These are phyloP conservation scores for Pachysandra terminalis DNA, from an alignment of 164 flowering plant genomes.

Conservation along the genomic window DNA sequence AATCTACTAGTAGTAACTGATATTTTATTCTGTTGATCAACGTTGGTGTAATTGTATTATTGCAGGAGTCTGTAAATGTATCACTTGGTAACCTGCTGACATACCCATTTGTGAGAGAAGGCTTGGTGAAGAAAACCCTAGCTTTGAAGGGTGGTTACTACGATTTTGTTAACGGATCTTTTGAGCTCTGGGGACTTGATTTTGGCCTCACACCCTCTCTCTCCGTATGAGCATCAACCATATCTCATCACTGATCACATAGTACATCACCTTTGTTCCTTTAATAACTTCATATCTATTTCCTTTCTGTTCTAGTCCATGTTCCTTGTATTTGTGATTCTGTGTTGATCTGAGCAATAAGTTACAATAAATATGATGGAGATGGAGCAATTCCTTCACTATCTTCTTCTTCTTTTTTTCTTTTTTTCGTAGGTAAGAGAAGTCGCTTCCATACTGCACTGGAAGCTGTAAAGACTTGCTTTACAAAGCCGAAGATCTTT, in stretches of 20 bases:
- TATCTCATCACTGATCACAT: background rate
- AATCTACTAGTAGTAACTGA: too few species aligned
- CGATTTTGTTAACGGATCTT: conserved; percentile 72
- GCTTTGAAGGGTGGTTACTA: conserved; percentile 89
- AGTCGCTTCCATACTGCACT: background rate
- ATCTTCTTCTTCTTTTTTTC: background rate
- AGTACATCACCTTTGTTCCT: background rate
- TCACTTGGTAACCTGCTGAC: conserved; percentile 75
- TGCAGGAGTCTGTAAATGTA: conserved; percentile 94
- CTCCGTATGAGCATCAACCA: conserved; percentile 45
- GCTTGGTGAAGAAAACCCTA: conserved; percentile 68
- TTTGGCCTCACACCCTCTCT: conserved; percentile 46
- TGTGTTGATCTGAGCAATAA: too few species aligned
- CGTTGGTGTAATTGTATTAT: too few species aligned
- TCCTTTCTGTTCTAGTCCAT: background rate
- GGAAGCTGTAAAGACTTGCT: background rate
- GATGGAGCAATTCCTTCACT: background rate
- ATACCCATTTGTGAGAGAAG: conserved; percentile 91
- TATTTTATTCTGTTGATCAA: too few species aligned
- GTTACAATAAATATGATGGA: too few species aligned
- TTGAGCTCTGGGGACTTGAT: conserved; percentile 79
- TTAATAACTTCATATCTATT: background rate
- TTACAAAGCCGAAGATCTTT: background rate
- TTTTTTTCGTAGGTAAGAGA: background rate
- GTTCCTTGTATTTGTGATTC: background rate